Evolutionary conservation across 1,284 basidiomycete species (phyloP), one percentile per base, ranked within the genome.

Genomic region (Apiotrichum veenhuisii): DNA sequence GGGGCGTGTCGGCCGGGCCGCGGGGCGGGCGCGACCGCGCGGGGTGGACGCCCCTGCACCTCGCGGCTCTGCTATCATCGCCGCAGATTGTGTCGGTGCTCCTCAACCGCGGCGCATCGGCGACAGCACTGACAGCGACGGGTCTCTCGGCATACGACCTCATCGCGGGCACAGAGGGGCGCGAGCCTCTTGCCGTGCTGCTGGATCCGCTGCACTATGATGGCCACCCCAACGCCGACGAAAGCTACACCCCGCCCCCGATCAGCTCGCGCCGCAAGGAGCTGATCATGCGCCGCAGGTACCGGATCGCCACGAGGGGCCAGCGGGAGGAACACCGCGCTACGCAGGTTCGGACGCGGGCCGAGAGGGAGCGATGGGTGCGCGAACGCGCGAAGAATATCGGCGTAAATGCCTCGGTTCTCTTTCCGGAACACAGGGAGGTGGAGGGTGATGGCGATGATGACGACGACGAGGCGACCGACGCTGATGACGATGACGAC

Each of bases 1-100:
- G 91, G 46, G 86, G 90, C 2, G 59, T 70, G 7, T 57, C 58
- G 10, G 57, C 60, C 5, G 72, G 71, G 15, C 69, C 66, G 10
- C 53, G 68, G 36, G 53, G 47, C 9, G 67, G 68, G 2, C 59
- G 65, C 34, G 68, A 71, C 59, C 53, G 56, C 91, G 90, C 84
- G 57, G 93, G 94, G 41, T 98, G 94, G 94, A 93, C 91, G 3
- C 86, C 94, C 1, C 80, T 98, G n/a, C 95, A 97, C 72, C 89
- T 95, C 79, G 92, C 94, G 12, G 89, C 88, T 17, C 78, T 97
- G 55, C 80, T 91, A 46, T 87, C 91, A 15, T 91, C 95, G 36
- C 88, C 94, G 8, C 93, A 93, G 1, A 80, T 98, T 18, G 85
- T 97, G 36, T 91, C 92, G 0, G 89, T 91, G 79, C 81, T 98